Base-by-base conservation (phyloP, 352 stramenopile genomes). In the Saprolegnia diclina region DNA sequence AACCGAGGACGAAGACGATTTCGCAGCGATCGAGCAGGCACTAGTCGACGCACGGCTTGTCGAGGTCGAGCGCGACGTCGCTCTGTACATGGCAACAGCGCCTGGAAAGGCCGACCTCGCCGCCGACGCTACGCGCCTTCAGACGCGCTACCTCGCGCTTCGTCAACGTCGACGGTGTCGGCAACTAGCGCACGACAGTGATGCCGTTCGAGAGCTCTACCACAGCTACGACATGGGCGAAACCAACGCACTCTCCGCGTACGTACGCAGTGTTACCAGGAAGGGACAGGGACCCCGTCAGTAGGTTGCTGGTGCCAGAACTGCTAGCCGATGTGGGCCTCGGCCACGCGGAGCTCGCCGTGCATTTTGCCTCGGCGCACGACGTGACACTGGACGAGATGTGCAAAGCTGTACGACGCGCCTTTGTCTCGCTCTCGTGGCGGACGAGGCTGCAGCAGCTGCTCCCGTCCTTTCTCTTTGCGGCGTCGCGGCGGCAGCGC, bases 221-320 rank as follows among this genome's bases (percentile, higher is more conserved):
- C 37, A 37, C 26, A 48, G 32, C 32, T 64, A 64, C 37, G 56
- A 64, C 56, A 29, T 64, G 37, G 56, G 32, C 32, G 29, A 48
- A 26, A 52, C 56, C 37, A 44, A 44, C 24, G 26, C n/a, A 5
- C 56, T 64, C 0, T 7, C 48, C 3, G 21, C 48, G 48, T 21
- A 52, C n/a, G n/a, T n/a, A n/a, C n/a, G n/a, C n/a, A n/a, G n/a
- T n/a, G n/a, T n/a, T n/a, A n/a, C n/a, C n/a, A n/a, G 6, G 16
- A 52, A 18, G 44, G 7, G 44, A 21, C n/a, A 52, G 44, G 1
- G n/a, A 52, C 16, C 16, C n/a, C 52, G 24, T 59, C 7, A 4
- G 24, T 19, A 19, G 14, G n/a, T 22, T 52, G 44, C 44, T 52
- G 2, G 29, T 35, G 29, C 29, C 29, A 2, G 29, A 35, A 2